Conservation (phyloP, 805 yeast genomes). For the Cyberlindnera nakhonratchasimensis region DNA sequence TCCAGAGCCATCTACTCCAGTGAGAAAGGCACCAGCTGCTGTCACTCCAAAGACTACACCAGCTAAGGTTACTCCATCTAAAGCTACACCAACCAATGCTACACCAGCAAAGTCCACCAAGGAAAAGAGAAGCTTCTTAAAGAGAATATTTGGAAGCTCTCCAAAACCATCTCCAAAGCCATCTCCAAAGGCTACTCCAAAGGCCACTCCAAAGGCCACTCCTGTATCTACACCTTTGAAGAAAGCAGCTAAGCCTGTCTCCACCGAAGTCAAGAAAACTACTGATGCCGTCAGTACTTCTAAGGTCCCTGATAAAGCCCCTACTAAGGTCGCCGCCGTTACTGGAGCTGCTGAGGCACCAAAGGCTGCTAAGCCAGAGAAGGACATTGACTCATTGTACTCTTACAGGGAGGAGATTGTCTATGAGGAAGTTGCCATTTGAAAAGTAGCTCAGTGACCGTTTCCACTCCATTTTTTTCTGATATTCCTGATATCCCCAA, state of each 20-base stretch:
- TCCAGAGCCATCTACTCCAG: constrained; percentile 7
- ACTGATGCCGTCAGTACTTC: constrained; percentile 3
- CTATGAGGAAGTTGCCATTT: constrained; percentile 18
- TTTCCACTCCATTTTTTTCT: too few species aligned
- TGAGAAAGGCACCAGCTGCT: constrained; percentile 4
- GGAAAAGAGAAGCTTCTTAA: constrained; percentile 14
- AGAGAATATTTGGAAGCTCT: constrained; percentile 9
- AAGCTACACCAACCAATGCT: not conserved
- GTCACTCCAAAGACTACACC: constrained; percentile 2
- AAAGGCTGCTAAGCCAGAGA: constrained; percentile 1
- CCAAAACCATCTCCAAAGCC: constrained; percentile 7
- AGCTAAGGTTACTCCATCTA: not conserved
- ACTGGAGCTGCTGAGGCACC: constrained; percentile 4
- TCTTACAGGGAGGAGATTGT: constrained; percentile 26
- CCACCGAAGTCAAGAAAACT: constrained; percentile 2
- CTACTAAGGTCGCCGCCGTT: constrained; percentile 1
- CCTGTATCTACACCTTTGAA: constrained; percentile 9
- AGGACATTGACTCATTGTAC: constrained; percentile 18
- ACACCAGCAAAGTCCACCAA: constrained; percentile 4
- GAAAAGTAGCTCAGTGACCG: too few species aligned
- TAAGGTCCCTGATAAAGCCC: constrained; percentile 1
- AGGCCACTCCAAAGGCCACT: constrained; percentile 9
- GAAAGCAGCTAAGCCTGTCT: constrained; percentile 1
- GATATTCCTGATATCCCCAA: not conserved
- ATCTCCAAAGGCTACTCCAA: constrained; percentile 9